These are phyloP conservation scores for Solanum sparsipilum DNA, from an alignment of 257 asterid genomes.

Conservation along the genomic window DNA sequence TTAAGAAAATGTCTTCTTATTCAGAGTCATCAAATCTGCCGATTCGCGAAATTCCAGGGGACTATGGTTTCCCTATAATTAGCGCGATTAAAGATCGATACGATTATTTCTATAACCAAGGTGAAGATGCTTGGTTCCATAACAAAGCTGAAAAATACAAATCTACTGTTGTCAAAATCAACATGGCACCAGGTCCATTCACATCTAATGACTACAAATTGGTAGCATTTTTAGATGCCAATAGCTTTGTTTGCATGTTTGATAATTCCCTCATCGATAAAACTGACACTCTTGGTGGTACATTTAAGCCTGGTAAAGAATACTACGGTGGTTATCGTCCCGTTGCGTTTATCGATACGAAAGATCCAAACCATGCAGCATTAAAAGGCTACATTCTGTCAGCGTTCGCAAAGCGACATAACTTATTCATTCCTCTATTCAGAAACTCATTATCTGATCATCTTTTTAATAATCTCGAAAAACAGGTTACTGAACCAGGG, in stretches of 20 bases:
- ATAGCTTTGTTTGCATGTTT: conserved; percentile 53
- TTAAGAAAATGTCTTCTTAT: conserved; percentile 6
- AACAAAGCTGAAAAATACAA: conserved; percentile 28
- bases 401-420: conserved; percentile 24
- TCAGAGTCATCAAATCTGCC: conserved; percentile 16
- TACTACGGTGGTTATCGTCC: conserved; percentile 63
- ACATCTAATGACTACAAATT: conserved; percentile 26
- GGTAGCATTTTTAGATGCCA: conserved; percentile 49
- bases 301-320: conserved; percentile 53
- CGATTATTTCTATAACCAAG: conserved; percentile 37
- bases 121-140: conserved; percentile 36
- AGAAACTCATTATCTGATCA: conserved; percentile 16
- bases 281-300: conserved; percentile 61
- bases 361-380: conserved; percentile 37
- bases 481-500: conserved; percentile 29
- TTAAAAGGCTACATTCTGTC: conserved; percentile 35
- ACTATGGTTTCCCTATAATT: conserved; percentile 33
- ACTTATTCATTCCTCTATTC: conserved; percentile 33
- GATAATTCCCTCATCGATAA: conserved; percentile 67
- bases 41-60: conserved; percentile 37
- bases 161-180: conserved; percentile 36
- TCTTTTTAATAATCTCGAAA: conserved; percentile 40
- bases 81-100: conserved; percentile 37
- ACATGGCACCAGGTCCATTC: conserved; percentile 57
- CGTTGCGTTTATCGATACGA: conserved; percentile 53